phyloP scores from a whole-genome alignment of 768 basidiomycete species.

The Rhodosporidiobolus sp. region DNA sequence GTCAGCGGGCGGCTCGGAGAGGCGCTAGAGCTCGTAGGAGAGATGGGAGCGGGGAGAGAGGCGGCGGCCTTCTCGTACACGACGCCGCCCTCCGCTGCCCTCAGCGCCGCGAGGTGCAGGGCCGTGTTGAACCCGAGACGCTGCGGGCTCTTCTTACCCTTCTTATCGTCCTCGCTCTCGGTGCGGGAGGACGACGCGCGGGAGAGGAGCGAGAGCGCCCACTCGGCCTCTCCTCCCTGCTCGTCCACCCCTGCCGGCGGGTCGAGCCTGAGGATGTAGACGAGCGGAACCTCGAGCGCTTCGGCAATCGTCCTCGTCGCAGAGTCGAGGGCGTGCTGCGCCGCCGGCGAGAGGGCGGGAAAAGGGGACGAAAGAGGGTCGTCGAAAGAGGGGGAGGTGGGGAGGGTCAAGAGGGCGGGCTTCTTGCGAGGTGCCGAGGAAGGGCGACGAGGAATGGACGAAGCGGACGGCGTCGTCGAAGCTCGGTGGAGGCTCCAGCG shows the following conservation, averaged over 20 bases:
- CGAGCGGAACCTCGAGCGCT: background rate
- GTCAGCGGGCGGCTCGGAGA: too few relatives aligned
- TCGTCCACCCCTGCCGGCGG: background rate
- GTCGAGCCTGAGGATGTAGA: slow-evolving; percentile 3
- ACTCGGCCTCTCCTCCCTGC: too few relatives aligned
- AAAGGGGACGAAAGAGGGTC: background rate
- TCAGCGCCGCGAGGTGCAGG: slow-evolving; percentile 2
- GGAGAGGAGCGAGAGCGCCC: background rate
- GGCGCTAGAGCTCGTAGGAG: too few relatives aligned
- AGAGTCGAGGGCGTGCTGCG: background rate
- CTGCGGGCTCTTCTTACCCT: background rate
- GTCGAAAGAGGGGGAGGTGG: background rate
- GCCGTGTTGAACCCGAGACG: background rate
- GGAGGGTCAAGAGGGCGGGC: background rate
- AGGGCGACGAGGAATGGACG: background rate
- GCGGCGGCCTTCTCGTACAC: background rate
- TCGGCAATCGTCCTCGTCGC: background rate
- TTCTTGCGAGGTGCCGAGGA: background rate
- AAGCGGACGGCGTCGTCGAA: background rate
- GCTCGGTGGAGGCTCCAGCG: background rate
- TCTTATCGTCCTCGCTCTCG: too few relatives aligned
- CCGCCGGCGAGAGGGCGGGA: background rate
- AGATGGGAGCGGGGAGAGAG: background rate
- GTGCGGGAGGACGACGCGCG: background rate
- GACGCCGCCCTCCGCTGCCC: background rate